Percentiles rank a stretch among this genome's conserved stretches.
These are phyloP conservation scores for Leccinum incarnatum DNA, from an alignment of 768 basidiomycete genomes.

Conservation along the genomic window DNA sequence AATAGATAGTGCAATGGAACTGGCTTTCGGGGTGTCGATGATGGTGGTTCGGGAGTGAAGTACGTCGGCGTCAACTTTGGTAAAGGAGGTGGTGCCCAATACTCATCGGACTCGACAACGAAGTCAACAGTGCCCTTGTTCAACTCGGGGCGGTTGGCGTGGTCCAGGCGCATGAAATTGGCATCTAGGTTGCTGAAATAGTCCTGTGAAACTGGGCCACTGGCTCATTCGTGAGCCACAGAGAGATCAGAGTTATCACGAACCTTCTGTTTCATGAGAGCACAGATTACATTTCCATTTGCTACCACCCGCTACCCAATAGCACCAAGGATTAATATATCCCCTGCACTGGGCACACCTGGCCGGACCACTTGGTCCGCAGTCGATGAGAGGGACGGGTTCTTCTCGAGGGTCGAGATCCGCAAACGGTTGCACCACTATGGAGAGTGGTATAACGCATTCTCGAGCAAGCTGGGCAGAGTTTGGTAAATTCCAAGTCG, in stretches of 20 bases:
- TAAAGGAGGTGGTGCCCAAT: conserved; percentile 78
- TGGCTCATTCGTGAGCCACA: conserved; percentile 5
- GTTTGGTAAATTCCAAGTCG: conserved; percentile 86
- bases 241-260: conserved; percentile 22
- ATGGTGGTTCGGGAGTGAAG: conserved; percentile 48
- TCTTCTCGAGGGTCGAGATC: conserved; percentile 78
- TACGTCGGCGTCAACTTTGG: conserved; percentile 52
- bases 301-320: conserved; percentile 77
- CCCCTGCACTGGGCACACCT: conserved; percentile 83
- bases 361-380: conserved; percentile 69
- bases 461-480: conserved; percentile 76
- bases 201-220: conserved; percentile 59
- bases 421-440: conserved; percentile 88
- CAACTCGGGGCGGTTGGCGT: conserved; percentile 79
- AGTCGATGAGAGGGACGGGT: conserved; percentile 72
- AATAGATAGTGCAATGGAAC: conserved; percentile 77
- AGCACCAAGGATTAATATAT: conserved; percentile 94
- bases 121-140: conserved; percentile 93
- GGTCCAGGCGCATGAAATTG: conserved; percentile 75
- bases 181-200: conserved; percentile 86
- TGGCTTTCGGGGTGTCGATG: conserved; percentile 50
- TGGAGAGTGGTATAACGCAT: conserved; percentile 80
- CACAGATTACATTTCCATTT: conserved; percentile 95
- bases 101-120: conserved; percentile 65
- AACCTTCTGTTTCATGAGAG: conserved; percentile 78